phyloP scores from a whole-genome alignment of 1,284 basidiomycete genomes.

The Marasmius oreades region DNA sequence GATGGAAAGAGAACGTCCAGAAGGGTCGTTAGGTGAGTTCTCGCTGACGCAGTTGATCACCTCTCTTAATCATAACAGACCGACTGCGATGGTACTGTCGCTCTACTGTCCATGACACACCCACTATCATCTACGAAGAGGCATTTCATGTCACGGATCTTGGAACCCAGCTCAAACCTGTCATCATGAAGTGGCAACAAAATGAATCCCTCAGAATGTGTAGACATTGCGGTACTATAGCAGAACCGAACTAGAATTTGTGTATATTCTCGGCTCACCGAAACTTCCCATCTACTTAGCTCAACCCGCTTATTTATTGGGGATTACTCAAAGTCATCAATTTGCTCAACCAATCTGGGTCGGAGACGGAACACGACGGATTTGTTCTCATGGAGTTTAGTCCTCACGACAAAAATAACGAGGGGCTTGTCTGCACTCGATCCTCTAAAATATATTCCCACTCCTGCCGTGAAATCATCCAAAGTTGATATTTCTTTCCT shows the following conservation, averaged over 20 bases:
- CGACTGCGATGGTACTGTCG: conserved; percentile 94
- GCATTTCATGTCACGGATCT: conserved; percentile 89
- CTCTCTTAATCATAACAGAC: conserved; percentile 50
- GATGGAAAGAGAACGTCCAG: conserved; percentile 85
- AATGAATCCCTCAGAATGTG: conserved; percentile 66
- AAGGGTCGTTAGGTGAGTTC: conserved; percentile 48
- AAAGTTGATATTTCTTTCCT: too few relatives aligned
- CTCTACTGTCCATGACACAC: conserved; percentile 58
- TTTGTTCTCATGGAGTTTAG: too few relatives aligned
- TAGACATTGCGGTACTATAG: conserved; percentile 64
- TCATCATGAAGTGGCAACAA: conserved; percentile 78
- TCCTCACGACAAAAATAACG: too few relatives aligned
- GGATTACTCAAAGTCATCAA: too few relatives aligned
- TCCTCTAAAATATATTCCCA: too few relatives aligned
- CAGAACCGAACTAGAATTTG: conserved; percentile 51
- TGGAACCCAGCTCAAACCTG: conserved; percentile 90
- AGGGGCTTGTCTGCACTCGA: too few relatives aligned
- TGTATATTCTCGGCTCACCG: not conserved
- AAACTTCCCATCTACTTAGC: too few relatives aligned
- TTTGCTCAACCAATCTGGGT: too few relatives aligned
- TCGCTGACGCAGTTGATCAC: not conserved
- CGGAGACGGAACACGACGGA: too few relatives aligned
- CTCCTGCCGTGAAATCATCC: too few relatives aligned
- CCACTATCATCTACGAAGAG: conserved; percentile 85
- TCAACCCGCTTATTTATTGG: too few relatives aligned